phyloP scores from a whole-genome alignment of 2,329 filamentous ascomycete genomes.

The Dichotomopilus funicola region DNA sequence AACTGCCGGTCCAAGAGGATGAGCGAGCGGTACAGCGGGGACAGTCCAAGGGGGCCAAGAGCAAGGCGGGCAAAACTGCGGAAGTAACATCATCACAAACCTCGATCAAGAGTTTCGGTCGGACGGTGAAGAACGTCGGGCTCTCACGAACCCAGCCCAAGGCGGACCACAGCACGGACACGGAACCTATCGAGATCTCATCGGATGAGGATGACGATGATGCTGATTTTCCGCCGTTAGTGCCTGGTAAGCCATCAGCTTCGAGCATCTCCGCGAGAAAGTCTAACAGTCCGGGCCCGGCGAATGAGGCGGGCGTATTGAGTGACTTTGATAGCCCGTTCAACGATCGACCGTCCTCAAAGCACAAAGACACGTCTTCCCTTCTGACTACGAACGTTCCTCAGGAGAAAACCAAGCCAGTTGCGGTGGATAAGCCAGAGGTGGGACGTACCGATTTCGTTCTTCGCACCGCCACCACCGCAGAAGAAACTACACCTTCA shows the following conservation, averaged over 20 bases:
- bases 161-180: not conserved
- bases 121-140: constrained; percentile 1
- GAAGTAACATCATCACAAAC: constrained; percentile 1
- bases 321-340: too few relatives aligned
- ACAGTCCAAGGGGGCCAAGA: constrained; percentile 20
- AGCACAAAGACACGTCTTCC: too few relatives aligned
- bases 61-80: constrained; percentile 7
- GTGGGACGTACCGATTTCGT: too few relatives aligned
- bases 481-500: too few relatives aligned
- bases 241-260: not conserved
- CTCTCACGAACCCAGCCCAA: not conserved
- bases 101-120: constrained; percentile 12
- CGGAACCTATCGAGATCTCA: constrained; percentile 2
- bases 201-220: constrained; percentile 8
- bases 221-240: not conserved
- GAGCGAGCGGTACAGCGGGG: constrained; percentile 3
- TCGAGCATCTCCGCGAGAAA: not conserved
- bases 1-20: not conserved
- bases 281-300: too few relatives aligned
- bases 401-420: too few relatives aligned
- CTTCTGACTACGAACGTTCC: too few relatives aligned
- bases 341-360: too few relatives aligned
- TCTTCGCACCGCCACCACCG: too few relatives aligned
- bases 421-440: too few relatives aligned
- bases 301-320: too few relatives aligned